Conservation (phyloP, 306 rosid genomes). For the Ormosia emarginata region DNA sequence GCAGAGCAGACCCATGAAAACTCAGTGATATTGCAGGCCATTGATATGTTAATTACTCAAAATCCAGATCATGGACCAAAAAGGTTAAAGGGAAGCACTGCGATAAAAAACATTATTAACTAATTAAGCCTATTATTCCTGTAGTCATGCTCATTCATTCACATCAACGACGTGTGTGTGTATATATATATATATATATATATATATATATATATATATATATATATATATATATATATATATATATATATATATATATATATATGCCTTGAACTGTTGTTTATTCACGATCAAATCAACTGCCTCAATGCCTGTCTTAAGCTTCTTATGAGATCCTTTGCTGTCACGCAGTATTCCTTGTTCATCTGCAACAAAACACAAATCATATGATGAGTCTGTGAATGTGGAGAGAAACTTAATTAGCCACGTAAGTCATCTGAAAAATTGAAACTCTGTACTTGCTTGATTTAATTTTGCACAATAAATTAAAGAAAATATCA, state of each 20-base stretch:
- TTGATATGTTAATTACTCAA: background rate
- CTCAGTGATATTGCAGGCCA: slow-evolving; percentile 7
- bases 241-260: background rate
- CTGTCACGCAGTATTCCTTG: slow-evolving; percentile 42
- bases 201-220: background rate
- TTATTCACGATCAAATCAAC: background rate
- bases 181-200: background rate
- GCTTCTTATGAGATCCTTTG: slow-evolving; percentile 48
- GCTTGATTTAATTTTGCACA: no score
- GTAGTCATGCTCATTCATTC: slow-evolving; percentile 4
- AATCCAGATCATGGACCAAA: background rate
- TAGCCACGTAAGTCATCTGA: background rate
- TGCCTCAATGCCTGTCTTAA: slow-evolving; percentile 47
- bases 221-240: background rate
- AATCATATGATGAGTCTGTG: background rate
- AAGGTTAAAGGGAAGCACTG: background rate
- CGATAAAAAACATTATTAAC: background rate
- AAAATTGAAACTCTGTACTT: background rate
- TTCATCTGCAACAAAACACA: slow-evolving; percentile 52
- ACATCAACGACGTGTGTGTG: background rate
- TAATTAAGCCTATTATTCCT: background rate
- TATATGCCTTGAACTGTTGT: background rate
- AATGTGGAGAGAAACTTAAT: background rate
- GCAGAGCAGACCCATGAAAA: background rate
- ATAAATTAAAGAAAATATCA: background rate